Conservation (phyloP, 2,329 filamentous ascomycete genomes). For the Claviceps spartinae region DNA sequence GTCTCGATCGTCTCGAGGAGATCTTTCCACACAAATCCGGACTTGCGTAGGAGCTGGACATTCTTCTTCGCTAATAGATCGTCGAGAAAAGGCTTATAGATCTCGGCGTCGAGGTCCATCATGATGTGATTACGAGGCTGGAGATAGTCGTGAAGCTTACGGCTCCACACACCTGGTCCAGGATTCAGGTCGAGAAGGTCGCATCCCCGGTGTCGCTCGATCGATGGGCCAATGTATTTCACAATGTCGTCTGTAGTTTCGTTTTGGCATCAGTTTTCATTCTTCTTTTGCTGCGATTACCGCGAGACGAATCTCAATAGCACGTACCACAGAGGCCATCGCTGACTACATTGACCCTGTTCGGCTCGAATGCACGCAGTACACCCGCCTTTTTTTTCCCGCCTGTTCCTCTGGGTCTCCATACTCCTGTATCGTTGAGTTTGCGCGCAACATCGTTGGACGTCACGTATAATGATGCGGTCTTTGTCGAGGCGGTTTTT, state of each 20-base stretch:
- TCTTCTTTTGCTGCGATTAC: neutral
- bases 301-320: neutral
- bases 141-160: conserved; percentile 58
- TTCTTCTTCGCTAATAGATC: conserved; percentile 38
- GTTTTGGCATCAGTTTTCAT: neutral
- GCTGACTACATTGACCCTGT: conserved; percentile 39
- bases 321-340: conserved; percentile 34
- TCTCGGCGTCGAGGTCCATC: conserved; percentile 52
- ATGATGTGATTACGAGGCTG: conserved; percentile 73
- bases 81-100: conserved; percentile 48
- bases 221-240: conserved; percentile 51
- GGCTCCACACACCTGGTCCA: conserved; percentile 65
- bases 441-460: conserved; percentile 10
- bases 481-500: neutral
- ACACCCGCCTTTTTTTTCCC: conserved; percentile 7
- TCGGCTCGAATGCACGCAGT: conserved; percentile 12
- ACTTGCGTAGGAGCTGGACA: conserved; percentile 37
- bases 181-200: conserved; percentile 83
- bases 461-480: neutral
- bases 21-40: conserved; percentile 47
- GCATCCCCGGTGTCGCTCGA: conserved; percentile 60
- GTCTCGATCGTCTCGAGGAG: conserved; percentile 38
- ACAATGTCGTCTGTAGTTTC: conserved; percentile 50
- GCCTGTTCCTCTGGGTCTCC: conserved; percentile 8
- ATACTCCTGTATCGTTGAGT: conserved; percentile 16